These are phyloP conservation scores for Starmerella apicola DNA, from an alignment of 805 yeast genomes.

Conservation along the genomic window DNA sequence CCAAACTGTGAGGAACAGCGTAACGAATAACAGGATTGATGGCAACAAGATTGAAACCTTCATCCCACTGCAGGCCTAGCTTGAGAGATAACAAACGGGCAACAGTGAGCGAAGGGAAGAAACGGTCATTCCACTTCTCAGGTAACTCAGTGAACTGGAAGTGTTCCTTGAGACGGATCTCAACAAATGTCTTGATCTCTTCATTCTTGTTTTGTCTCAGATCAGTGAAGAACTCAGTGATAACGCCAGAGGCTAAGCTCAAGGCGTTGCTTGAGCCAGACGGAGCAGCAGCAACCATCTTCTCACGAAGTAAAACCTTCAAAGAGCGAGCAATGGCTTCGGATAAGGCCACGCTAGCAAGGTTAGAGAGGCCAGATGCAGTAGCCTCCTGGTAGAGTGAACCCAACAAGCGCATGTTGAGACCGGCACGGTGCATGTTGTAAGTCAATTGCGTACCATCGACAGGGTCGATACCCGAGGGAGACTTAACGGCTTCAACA, in stretches of 20 bases:
- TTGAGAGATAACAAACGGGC: slow-evolving; percentile 62
- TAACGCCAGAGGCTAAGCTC: not conserved
- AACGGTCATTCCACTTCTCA: slow-evolving; percentile 32
- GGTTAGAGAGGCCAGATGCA: slow-evolving; percentile 32
- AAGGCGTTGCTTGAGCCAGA: slow-evolving; percentile 12
- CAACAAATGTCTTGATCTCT: slow-evolving; percentile 26
- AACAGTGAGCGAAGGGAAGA: slow-evolving; percentile 23
- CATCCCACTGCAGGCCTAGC: slow-evolving; percentile 78
- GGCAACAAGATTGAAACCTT: slow-evolving; percentile 45
- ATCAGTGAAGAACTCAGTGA: slow-evolving; percentile 47
- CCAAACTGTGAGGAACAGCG: slow-evolving; percentile 49
- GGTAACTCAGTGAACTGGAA: slow-evolving; percentile 49
- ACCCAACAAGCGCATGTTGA: slow-evolving; percentile 82
- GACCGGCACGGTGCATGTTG: slow-evolving; percentile 65
- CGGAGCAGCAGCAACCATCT: slow-evolving; percentile 35
- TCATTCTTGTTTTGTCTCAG: slow-evolving; percentile 29
- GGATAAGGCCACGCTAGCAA: slow-evolving; percentile 37
- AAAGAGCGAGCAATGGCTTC: slow-evolving; percentile 74
- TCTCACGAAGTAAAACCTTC: slow-evolving; percentile 57
- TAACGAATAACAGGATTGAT: slow-evolving; percentile 69
- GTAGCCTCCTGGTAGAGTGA: slow-evolving; percentile 34
- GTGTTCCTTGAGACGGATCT: slow-evolving; percentile 43
- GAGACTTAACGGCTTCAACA: slow-evolving; percentile 41
- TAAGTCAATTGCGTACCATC: slow-evolving; percentile 68
- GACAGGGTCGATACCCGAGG: slow-evolving; percentile 45